Conservation (phyloP, 2,329 filamentous ascomycete species). For the Cladosporium velox region DNA sequence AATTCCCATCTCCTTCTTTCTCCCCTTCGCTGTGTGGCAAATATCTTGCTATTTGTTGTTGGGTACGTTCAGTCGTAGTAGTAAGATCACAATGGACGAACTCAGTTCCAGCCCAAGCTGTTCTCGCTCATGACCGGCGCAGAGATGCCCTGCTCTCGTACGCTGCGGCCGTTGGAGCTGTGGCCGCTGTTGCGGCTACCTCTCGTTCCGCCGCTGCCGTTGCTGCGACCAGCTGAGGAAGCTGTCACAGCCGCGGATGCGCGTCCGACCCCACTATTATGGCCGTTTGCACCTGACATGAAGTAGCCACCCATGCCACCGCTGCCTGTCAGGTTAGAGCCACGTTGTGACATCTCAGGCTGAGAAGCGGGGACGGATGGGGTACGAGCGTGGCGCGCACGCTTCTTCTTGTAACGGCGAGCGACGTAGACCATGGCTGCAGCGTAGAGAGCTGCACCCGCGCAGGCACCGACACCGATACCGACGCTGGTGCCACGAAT, state of each 20-base stretch:
- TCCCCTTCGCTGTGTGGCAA: background rate
- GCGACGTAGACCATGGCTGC: conserved; percentile 93
- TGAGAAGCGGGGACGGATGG: conserved; percentile 76
- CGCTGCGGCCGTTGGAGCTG: conserved; percentile 67
- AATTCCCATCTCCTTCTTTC: background rate
- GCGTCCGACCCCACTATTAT: conserved; percentile 35
- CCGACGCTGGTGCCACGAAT: conserved; percentile 63
- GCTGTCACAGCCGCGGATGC: conserved; percentile 18
- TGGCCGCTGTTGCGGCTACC: conserved; percentile 52
- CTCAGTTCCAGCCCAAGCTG: conserved; percentile 91
- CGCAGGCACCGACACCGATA: conserved; percentile 23
- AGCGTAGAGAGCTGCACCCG: conserved; percentile 78
- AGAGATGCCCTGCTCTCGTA: conserved; percentile 74
- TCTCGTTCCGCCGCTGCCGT: conserved; percentile 43
- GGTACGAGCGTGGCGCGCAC: conserved; percentile 65
- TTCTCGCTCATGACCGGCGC: conserved; percentile 91
- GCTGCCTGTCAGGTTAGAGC: conserved; percentile 28
- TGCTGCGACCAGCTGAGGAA: conserved; percentile 25
- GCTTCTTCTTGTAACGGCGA: conserved; percentile 83
- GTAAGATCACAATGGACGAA: background rate
- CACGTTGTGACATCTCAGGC: conserved; percentile 47
- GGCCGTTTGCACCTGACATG: conserved; percentile 67
- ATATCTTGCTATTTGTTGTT: background rate
- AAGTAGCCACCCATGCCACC: conserved; percentile 51
- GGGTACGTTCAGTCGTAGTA: background rate